Evolutionary conservation across 768 basidiomycete genomes (phyloP).

Genomic region (Rubroboletus pulcherrimus): DNA sequence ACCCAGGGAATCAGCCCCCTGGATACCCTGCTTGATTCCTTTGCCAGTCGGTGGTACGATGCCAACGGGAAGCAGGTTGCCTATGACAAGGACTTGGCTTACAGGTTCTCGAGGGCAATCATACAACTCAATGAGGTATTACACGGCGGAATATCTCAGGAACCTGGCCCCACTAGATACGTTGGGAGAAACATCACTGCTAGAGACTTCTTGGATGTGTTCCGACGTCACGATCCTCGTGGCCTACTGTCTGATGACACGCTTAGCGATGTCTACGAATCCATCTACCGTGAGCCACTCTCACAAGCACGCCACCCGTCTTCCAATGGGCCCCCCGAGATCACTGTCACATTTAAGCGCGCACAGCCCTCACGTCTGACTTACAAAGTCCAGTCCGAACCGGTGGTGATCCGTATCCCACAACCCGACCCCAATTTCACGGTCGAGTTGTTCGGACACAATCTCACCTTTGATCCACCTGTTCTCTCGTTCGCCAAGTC

Average conservation of each 20-base stretch:
- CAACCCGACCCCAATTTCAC: slow-evolving; percentile 77
- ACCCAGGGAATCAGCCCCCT: slow-evolving; percentile 31
- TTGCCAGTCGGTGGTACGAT: slow-evolving; percentile 88
- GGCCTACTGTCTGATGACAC: slow-evolving; percentile 69
- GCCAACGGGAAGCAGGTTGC: slow-evolving; percentile 76
- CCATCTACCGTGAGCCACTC: slow-evolving; percentile 68
- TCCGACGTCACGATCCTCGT: slow-evolving; percentile 73
- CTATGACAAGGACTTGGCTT: slow-evolving; percentile 78
- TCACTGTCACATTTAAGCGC: slow-evolving; percentile 67
- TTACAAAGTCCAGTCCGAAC: slow-evolving; percentile 84
- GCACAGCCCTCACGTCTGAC: slow-evolving; percentile 75
- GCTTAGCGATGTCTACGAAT: slow-evolving; percentile 74
- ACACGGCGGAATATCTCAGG: slow-evolving; percentile 67
- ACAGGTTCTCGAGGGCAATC: slow-evolving; percentile 73
- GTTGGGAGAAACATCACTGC: slow-evolving; percentile 58
- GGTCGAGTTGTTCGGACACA: slow-evolving; percentile 84
- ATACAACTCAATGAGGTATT: slow-evolving; percentile 87
- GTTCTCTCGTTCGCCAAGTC: slow-evolving; percentile 75
- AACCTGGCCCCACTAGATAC: slow-evolving; percentile 52
- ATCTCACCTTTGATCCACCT: slow-evolving; percentile 84
- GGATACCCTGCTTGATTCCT: slow-evolving; percentile 71
- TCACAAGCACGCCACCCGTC: slow-evolving; percentile 60
- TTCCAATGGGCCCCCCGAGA: slow-evolving; percentile 41
- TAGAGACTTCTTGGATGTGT: slow-evolving; percentile 81
- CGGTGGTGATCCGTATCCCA: slow-evolving; percentile 81